Evolutionary conservation across 164 flowering plant species (phyloP).

Genomic region (Vitis rotundifolia): DNA sequence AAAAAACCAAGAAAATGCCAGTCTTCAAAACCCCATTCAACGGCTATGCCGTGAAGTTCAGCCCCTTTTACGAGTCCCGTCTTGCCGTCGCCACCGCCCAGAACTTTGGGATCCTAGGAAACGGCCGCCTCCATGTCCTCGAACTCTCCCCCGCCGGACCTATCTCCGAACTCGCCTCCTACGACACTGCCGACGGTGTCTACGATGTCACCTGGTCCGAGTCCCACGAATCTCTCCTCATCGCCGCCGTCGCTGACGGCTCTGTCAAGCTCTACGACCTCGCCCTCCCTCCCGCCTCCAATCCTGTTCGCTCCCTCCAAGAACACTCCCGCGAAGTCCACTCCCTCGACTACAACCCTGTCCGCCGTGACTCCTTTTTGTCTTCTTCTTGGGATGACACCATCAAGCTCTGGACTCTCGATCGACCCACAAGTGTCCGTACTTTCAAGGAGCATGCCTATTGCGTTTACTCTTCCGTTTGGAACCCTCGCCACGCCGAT

Average conservation of each 20-base stretch:
- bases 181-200: conserved; percentile 88
- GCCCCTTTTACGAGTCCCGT: conserved; percentile 88
- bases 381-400: conserved; percentile 89
- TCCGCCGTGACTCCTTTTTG: conserved; percentile 83
- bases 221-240: conserved; percentile 77
- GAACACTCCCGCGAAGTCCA: conserved; percentile 94
- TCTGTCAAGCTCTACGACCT: conserved; percentile 50
- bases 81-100: conserved; percentile 95
- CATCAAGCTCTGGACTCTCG: conserved; percentile 50
- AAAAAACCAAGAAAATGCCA: conserved; percentile 44
- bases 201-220: conserved; percentile 95
- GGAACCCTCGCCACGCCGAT: conserved; percentile 95
- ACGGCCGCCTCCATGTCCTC: conserved; percentile 87
- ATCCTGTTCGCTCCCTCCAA: conserved; percentile 75
- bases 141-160: conserved; percentile 54
- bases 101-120: conserved; percentile 97
- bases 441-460: conserved; percentile 93
- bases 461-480: conserved; percentile 75
- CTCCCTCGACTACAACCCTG: conserved; percentile 79
- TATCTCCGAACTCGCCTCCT: conserved; percentile 54
- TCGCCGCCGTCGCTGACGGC: conserved; percentile 84
- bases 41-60: conserved; percentile 94
- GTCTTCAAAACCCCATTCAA: conserved; percentile 82
- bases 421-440: conserved; percentile 70
- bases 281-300: conserved; percentile 65